Percentiles rank a stretch among this genome's conserved stretches.
Evolutionary conservation across 805 yeast genomes (phyloP).

Genomic region (Candida sanyiensis): DNA sequence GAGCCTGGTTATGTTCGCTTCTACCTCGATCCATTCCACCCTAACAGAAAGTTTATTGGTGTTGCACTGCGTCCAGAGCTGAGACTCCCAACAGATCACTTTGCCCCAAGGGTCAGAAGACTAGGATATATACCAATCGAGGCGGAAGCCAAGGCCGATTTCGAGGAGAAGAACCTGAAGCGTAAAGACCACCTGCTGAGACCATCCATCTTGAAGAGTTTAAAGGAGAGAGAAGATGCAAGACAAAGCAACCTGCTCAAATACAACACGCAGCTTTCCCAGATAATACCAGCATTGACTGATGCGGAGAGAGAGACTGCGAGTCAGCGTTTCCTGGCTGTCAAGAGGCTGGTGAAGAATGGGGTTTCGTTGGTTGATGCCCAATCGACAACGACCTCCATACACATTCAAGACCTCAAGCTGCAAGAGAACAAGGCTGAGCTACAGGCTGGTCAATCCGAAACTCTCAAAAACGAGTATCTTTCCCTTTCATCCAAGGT

Average conservation of each 20-base stretch:
- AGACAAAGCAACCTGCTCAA: conserved; percentile 29
- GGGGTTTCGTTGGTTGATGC: conserved; percentile 59
- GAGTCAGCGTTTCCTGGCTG: conserved; percentile 46
- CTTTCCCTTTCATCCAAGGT: conserved; percentile 30
- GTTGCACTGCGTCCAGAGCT: conserved; percentile 64
- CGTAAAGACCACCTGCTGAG: conserved; percentile 61
- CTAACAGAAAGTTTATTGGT: conserved; percentile 85
- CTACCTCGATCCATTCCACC: conserved; percentile 94
- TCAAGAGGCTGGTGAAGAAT: conserved; percentile 50
- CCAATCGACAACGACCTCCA: conserved; percentile 49
- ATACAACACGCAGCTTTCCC: conserved; percentile 30
- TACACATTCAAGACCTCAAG: conserved; percentile 39
- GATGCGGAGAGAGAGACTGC: conserved; percentile 33
- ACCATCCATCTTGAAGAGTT: conserved; percentile 41
- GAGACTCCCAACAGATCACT: conserved; percentile 81
- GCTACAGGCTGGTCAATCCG: conserved; percentile 30
- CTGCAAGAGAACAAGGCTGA: conserved; percentile 12
- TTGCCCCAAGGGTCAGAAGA: conserved; percentile 81
- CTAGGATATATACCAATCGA: conserved; percentile 61
- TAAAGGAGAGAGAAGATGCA: conserved; percentile 35
- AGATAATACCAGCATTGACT: conserved; percentile 20
- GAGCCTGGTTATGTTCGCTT: conserved; percentile 93
- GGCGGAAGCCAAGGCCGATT: conserved; percentile 44
- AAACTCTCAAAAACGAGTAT: conserved; percentile 28
- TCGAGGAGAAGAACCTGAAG: conserved; percentile 56